Conservation (phyloP, 805 yeast species). For the Saccharomyces eubayanus region DNA sequence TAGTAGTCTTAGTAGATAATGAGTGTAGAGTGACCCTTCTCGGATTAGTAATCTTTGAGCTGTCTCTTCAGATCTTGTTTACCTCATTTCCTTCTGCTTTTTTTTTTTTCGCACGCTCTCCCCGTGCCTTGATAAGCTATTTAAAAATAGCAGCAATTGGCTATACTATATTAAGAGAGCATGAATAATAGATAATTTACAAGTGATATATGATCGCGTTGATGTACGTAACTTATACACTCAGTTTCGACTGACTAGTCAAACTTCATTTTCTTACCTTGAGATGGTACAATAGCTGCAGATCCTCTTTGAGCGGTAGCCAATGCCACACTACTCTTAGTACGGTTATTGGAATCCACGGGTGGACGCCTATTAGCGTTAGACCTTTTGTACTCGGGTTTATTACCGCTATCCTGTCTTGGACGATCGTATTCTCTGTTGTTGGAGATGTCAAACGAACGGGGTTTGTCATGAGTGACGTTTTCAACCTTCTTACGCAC, state of each 20-base stretch:
- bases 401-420: conserved; percentile 2
- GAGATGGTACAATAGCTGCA: conserved; percentile 78
- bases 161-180: not conserved
- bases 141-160: not conserved
- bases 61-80: not conserved
- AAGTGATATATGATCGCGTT: not conserved
- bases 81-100: not conserved
- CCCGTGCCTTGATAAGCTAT: not conserved
- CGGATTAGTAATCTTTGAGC: conserved; percentile 64
- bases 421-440: conserved; percentile 4
- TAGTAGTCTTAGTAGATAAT: not conserved
- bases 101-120: not conserved
- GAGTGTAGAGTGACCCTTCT: conserved; percentile 61
- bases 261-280: conserved; percentile 80
- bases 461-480: conserved; percentile 21
- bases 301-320: conserved; percentile 84
- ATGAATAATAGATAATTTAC: conserved; percentile 1
- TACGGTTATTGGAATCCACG: conserved; percentile 39
- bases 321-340: conserved; percentile 75
- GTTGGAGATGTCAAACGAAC: conserved; percentile 12
- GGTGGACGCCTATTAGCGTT: conserved; percentile 11
- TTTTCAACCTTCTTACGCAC: conserved; percentile 36
- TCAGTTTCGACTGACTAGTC: conserved; percentile 29
- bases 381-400: conserved; percentile 5
- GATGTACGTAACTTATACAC: not conserved